Base-by-base conservation (phyloP, 2,329 filamentous ascomycete species). In the Botrytis sinoallii region DNA sequence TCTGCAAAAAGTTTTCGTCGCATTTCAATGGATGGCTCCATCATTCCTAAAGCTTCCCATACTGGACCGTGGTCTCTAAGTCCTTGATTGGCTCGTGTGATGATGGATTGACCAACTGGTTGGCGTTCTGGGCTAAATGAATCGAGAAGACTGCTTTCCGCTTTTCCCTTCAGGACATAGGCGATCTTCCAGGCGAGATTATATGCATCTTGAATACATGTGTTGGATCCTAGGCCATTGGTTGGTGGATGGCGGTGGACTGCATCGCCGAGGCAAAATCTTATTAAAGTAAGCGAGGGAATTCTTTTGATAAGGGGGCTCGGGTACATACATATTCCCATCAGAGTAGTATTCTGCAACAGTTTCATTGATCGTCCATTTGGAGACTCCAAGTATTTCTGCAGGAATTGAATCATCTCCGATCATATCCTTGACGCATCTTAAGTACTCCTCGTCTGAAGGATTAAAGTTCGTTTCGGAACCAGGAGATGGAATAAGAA, bases 321-420 rank as follows among this genome's bases (percentile, higher is more conserved):
- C 1, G 4, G 20, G 40, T 10, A 67, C 76, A 70, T 71, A 79
- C 57, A 84, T 85, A 64, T 74, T 77, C 5, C 74, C 77, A 48
- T 76, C 75, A 35, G 78, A 74, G 76, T 90, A 91, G 20, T 83
- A 81, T 78, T 89, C 86, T 0, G 89, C 89, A 1, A 90, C 86
- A 8, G 83, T 88, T 79, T 91, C 89, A 76, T 90, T 90, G 77
- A 91, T 86, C 71, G 82, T 83, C 89, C 89, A 91, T 76, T 86
- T 87, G 14, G 86, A 85, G 9, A 88, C 80, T 71, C 85, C 81
- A n/a, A 89, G 72, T 65, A 90, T 84, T 77, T 89, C 84, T 3
- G 85, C 82, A 0, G 83, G 80, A 20, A 87, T 79, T 0, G 84
- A 84, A 42, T 87, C 85, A 77, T 90, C 88, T 0, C 88, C 88